Evolutionary conservation across 2,329 filamentous ascomycete genomes (phyloP).

Genomic region (Epichloe festucae): DNA sequence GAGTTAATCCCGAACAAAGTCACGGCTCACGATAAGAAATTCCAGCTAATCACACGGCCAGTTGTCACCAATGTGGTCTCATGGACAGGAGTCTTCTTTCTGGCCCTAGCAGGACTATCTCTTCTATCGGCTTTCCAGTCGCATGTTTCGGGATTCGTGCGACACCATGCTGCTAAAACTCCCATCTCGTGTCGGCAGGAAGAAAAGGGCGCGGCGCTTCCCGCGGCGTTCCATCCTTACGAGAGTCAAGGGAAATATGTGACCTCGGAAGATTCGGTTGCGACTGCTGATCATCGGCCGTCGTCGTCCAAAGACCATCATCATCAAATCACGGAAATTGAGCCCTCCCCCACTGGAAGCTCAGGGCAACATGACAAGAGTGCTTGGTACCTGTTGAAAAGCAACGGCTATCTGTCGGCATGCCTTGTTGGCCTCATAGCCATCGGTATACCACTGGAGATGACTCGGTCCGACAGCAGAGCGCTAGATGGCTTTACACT

Average conservation of each 20-base stretch:
- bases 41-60: constrained; percentile 10
- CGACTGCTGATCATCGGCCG: background rate
- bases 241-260: constrained; percentile 1
- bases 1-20: constrained; percentile 7
- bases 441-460: constrained; percentile 30
- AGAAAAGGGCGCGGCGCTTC: background rate
- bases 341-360: background rate
- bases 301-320: background rate
- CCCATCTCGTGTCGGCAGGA: background rate
- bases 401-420: constrained; percentile 15
- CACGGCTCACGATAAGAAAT: no score
- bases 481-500: constrained; percentile 33
- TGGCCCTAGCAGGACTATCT: constrained; percentile 10
- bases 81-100: constrained; percentile 20
- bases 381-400: constrained; percentile 5
- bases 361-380: background rate
- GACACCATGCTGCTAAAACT: background rate
- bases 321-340: no score
- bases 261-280: background rate
- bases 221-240: background rate
- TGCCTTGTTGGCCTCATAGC: constrained; percentile 20
- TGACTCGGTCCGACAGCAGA: constrained; percentile 18
- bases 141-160: background rate
- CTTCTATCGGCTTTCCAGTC: background rate
- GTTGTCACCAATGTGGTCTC: constrained; percentile 23